Evolutionary conservation across 352 stramenopile genomes (phyloP).

Genomic region (Phytopythium boreale): DNA sequence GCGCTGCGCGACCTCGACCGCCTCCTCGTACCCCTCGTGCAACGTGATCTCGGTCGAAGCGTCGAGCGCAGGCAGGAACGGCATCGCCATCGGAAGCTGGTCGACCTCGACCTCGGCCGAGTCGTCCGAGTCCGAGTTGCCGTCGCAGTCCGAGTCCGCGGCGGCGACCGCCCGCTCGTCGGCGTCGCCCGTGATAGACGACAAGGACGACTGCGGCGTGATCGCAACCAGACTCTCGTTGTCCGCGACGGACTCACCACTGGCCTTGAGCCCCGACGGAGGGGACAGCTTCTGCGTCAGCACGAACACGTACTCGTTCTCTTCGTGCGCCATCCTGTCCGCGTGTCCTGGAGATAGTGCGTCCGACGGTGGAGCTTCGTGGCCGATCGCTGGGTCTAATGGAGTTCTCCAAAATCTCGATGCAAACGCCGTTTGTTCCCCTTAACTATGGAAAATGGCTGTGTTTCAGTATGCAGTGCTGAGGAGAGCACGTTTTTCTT

Average conservation of each 20-base stretch:
- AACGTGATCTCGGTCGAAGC: constrained; percentile 86
- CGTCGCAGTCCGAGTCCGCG: constrained; percentile 3
- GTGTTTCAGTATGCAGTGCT: no score
- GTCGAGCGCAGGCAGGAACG: constrained; percentile 72
- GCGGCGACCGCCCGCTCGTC: constrained; percentile 1
- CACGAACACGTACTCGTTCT: constrained; percentile 81
- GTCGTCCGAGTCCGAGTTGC: constrained; percentile 21
- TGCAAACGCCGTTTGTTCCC: not conserved
- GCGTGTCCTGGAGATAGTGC: not conserved
- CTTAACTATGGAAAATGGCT: not conserved
- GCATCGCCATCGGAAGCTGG: constrained; percentile 42
- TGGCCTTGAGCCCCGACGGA: constrained; percentile 13
- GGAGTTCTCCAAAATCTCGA: no score
- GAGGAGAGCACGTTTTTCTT: no score
- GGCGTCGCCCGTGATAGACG: constrained; percentile 16
- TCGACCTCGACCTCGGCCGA: constrained; percentile 49
- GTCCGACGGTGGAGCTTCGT: not conserved
- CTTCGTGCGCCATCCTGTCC: constrained; percentile 23
- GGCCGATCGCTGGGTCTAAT: not conserved
- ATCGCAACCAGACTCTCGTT: constrained; percentile 23
- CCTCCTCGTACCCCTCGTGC: constrained; percentile 75
- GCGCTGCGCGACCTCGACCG: constrained; percentile 68
- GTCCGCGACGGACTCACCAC: constrained; percentile 24
- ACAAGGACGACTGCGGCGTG: constrained; percentile 19
- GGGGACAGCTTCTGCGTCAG: constrained; percentile 25